A percentile compares a stretch with the other conserved stretches of the same genome.
Conservation (phyloP, 2,329 filamentous ascomycete genomes). For the Aspergillus aculeatus region DNA sequence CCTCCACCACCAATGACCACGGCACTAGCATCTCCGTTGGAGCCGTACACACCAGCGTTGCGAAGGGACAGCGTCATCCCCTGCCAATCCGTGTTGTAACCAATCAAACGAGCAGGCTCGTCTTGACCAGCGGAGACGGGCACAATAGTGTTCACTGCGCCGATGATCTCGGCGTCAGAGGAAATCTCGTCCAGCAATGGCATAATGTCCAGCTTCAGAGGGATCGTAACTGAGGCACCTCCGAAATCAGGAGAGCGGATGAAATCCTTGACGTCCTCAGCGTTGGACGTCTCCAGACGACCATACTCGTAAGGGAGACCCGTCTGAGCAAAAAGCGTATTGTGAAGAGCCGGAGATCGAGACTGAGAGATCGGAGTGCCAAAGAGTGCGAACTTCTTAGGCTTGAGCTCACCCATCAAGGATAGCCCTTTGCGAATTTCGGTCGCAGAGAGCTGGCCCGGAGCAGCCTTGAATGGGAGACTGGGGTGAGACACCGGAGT, state of each 20-base stretch:
- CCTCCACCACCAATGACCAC: constrained; percentile 90
- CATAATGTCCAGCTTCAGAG: constrained; percentile 87
- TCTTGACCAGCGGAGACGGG: constrained; percentile 52
- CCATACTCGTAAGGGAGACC: constrained; percentile 85
- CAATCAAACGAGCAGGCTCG: constrained; percentile 58
- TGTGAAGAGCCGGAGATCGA: constrained; percentile 85
- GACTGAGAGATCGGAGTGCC: constrained; percentile 81
- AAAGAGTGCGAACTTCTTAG: constrained; percentile 80
- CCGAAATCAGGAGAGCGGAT: constrained; percentile 76
- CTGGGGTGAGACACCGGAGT: constrained; percentile 89
- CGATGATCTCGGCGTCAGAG: constrained; percentile 75
- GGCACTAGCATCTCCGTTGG: constrained; percentile 51
- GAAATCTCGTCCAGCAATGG: constrained; percentile 75
- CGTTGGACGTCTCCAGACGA: constrained; percentile 69
- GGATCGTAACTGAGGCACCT: constrained; percentile 92
- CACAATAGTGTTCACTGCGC: constrained; percentile 92
- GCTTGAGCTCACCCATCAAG: constrained; percentile 73
- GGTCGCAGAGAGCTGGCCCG: constrained; percentile 84
- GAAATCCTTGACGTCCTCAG: constrained; percentile 59
- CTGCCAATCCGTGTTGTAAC: constrained; percentile 94
- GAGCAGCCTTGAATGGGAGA: constrained; percentile 89
- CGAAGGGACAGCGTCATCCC: constrained; percentile 83
- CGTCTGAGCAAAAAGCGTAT: constrained; percentile 70
- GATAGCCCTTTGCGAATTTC: constrained; percentile 80
- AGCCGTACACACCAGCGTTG: constrained; percentile 60